These are phyloP conservation scores for Lineolata rhizophorae DNA, from an alignment of 495 filamentous ascomycete genomes.

Conservation along the genomic window DNA sequence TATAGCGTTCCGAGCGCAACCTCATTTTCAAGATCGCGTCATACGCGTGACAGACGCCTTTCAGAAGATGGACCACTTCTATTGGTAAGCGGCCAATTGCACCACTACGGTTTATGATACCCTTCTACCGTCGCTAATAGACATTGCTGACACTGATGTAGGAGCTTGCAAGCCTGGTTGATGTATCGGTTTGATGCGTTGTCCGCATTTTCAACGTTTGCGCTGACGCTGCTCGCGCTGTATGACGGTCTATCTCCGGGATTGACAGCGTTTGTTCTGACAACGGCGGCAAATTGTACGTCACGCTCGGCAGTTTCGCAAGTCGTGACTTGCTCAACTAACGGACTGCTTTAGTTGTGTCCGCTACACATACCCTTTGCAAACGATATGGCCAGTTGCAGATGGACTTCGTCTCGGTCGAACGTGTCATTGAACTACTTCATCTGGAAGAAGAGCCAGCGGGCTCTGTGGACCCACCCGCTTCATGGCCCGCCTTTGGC, in stretches of 20 bases:
- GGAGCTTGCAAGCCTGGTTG: slow-evolving; percentile 63
- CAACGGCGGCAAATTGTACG: slow-evolving; percentile 31
- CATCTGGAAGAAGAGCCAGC: slow-evolving; percentile 48
- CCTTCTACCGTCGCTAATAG: no score
- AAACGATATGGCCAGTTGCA: slow-evolving; percentile 57
- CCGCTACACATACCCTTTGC: slow-evolving; percentile 49
- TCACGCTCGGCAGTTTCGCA: no score
- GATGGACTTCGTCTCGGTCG: slow-evolving; percentile 79
- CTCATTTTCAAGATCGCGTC: slow-evolving; percentile 51
- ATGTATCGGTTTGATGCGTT: slow-evolving; percentile 54
- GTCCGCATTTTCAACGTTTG: slow-evolving; percentile 47
- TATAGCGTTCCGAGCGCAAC: slow-evolving; percentile 52
- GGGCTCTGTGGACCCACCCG: slow-evolving; percentile 43
- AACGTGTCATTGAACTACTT: slow-evolving; percentile 57
- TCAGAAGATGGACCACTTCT: slow-evolving; percentile 85
- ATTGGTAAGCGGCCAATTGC: no score
- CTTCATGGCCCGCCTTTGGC: slow-evolving; percentile 46
- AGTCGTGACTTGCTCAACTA: slow-evolving; percentile 1
- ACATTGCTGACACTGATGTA: no score
- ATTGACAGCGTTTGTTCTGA: slow-evolving; percentile 53
- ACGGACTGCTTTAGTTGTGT: no score
- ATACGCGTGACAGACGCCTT: slow-evolving; percentile 60
- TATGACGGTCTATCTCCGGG: slow-evolving; percentile 47
- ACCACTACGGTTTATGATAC: no score
- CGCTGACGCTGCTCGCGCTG: slow-evolving; percentile 46